Base-by-base conservation (phyloP, 495 filamentous ascomycete genomes). In the Hypoxylon rickii region DNA sequence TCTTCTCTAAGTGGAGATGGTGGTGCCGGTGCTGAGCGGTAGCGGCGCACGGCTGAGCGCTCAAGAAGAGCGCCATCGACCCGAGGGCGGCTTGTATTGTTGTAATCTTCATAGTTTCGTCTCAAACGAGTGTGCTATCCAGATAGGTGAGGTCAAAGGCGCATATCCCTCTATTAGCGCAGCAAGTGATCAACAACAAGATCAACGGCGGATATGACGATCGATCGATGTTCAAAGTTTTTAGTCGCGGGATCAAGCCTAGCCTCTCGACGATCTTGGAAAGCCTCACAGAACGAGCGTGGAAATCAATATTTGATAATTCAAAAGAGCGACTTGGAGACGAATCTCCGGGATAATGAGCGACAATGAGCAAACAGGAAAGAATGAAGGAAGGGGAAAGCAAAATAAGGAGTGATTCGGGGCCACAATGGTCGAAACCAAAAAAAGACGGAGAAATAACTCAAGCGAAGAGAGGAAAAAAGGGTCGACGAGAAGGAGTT, bases 31-130 rank as follows among this genome's bases (percentile, higher is more conserved):
- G 71, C 36, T 52, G 54, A 7, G 61, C 52, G 12, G 60, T 65
- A 15, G 69, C 68, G 16, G 64, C 41, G 40, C 53, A 70, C 6
- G 65, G 61, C 11, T 68, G 68, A 39, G 67, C 62, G 17, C 68
- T 66, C 46, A 79, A 63, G 22, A 81, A 58, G 16, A 80, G 36
- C n/a, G 73, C 55, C 44, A 75, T 76, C 62, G 76, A 74, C 66
- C 74, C 76, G 48, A 82, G 42, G 57, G 72, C 73, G 65, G 75
- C 70, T 54, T 77, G 71, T 54, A 77, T 65, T 51, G 76, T 76
- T 32, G 72, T 66, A 69, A 78, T 54, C 69, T 72, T 81, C 79
- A 82, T 82, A 44, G 34, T 57, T 52, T 64, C 41, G 63, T 54
- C 44, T 45, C 51, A 53, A 60, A 60, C 44, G 51, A 61, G 51